These are phyloP conservation scores for Ceratocystis ficicola DNA, from an alignment of 2,329 filamentous ascomycete genomes.

Conservation along the genomic window DNA sequence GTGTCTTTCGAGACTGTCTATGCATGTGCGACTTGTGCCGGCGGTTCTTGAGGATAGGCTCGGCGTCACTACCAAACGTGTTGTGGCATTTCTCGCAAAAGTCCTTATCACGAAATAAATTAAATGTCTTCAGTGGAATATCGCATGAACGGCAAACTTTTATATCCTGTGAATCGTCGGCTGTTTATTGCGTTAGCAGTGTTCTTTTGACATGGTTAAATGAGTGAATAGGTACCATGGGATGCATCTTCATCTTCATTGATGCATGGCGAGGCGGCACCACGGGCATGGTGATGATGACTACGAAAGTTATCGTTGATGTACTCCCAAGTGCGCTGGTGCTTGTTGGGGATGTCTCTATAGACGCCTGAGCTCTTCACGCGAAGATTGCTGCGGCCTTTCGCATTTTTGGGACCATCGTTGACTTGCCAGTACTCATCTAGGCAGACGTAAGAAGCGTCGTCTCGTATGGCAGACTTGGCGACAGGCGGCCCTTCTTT, in stretches of 20 bases:
- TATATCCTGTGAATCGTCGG: background rate
- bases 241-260: background rate
- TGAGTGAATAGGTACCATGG: background rate
- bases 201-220: background rate
- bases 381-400: background rate
- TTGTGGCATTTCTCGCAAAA: conserved; percentile 3
- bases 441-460: background rate
- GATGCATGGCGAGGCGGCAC: background rate
- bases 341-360: background rate
- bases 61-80: conserved; percentile 1
- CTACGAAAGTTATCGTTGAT: background rate
- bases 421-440: background rate
- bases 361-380: background rate
- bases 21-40: background rate
- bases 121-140: background rate
- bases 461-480: too few relatives aligned
- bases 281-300: background rate
- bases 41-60: background rate
- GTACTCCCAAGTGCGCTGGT: background rate
- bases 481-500: background rate
- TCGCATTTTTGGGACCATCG: background rate
- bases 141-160: background rate
- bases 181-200: background rate
- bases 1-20: background rate
- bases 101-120: background rate